Base-by-base conservation (phyloP, 2,329 filamentous ascomycete species). In the Alternaria hordeiaustralica region DNA sequence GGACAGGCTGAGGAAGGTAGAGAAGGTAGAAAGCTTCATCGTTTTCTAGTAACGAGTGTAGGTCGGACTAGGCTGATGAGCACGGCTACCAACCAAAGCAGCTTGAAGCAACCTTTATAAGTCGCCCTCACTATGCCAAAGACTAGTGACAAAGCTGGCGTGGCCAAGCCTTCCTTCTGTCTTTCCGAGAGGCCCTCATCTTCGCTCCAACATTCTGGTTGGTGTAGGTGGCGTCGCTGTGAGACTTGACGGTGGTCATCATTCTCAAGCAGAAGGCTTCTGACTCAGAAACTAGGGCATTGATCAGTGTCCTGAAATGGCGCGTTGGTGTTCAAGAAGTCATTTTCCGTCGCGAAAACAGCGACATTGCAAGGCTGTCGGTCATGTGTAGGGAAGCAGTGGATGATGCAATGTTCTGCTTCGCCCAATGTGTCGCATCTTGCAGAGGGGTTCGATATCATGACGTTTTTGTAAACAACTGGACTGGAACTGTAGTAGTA, bases 11-110 rank as follows among this genome's bases (percentile, higher is more conserved):
- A 67, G 20, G 25, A 72, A 33, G 12, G 46, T 30, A 59, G 66
- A 4, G 43, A 70, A 18, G 10, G 61, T 47, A 43, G 58, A 64
- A 36, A 69, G 53, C 60, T 71, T 72, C 77, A 78, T 79, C 15
- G 61, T 74, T 64, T 56, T 26, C 44, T 46, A n/a, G 23, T 25
- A 58, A 61, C 41, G 50, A 51, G 10, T 60, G 55, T 54, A 63
- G 20, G 45, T 44, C 15, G 25, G 23, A 10, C 47, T 20, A 23
- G 5, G 51, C 36, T 26, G 57, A 65, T 63, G 58, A 25, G 28
- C 18, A 26, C 18, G 21, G 15, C 47, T 51, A 45, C 12, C n/a
- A 25, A 18, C 28, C 33, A 46, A 25, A n/a, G 50, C 23, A 45
- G 26, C 30, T 20, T 21, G 23, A 25, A 41, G 44, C 36, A 12